A percentile compares a stretch with the other conserved stretches of the same genome.
Evolutionary conservation across 2,329 filamentous ascomycete species (phyloP).

Genomic region (Pezicula neosporulosa): DNA sequence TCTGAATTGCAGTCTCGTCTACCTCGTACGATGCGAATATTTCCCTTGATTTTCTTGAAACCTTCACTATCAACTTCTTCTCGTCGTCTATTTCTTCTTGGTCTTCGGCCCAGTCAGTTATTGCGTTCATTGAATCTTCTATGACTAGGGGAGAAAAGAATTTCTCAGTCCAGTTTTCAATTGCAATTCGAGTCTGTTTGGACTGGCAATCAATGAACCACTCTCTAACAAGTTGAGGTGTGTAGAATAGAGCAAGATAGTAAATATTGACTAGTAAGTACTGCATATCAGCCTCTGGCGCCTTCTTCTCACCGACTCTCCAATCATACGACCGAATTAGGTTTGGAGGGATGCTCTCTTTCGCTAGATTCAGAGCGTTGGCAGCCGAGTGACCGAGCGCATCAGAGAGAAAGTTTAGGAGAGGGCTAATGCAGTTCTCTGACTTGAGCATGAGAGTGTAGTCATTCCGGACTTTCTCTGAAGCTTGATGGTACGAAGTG

Average conservation of each 20-base stretch:
- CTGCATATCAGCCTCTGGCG: constrained; percentile 70
- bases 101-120: constrained; percentile 60
- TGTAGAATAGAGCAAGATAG: constrained; percentile 74
- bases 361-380: constrained; percentile 63
- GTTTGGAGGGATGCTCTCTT: constrained; percentile 61
- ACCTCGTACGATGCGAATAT: constrained; percentile 82
- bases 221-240: constrained; percentile 72
- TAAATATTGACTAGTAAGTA: constrained; percentile 85
- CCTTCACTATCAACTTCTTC: constrained; percentile 61
- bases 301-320: constrained; percentile 48
- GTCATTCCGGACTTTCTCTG: constrained; percentile 76
- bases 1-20: constrained; percentile 80
- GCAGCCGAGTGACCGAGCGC: constrained; percentile 77
- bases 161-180: constrained; percentile 83
- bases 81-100: constrained; percentile 51
- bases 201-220: constrained; percentile 85
- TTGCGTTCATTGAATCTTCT: constrained; percentile 60
- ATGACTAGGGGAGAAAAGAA: constrained; percentile 74
- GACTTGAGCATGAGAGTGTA: constrained; percentile 79
- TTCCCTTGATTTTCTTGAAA: constrained; percentile 69
- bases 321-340: constrained; percentile 52
- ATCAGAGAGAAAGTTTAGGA: constrained; percentile 80
- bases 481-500: constrained; percentile 75
- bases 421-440: constrained; percentile 60
- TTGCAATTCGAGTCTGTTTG: constrained; percentile 73